Base-by-base conservation (phyloP, 352 stramenopile species). In the Blastocystis sp. region DNA sequence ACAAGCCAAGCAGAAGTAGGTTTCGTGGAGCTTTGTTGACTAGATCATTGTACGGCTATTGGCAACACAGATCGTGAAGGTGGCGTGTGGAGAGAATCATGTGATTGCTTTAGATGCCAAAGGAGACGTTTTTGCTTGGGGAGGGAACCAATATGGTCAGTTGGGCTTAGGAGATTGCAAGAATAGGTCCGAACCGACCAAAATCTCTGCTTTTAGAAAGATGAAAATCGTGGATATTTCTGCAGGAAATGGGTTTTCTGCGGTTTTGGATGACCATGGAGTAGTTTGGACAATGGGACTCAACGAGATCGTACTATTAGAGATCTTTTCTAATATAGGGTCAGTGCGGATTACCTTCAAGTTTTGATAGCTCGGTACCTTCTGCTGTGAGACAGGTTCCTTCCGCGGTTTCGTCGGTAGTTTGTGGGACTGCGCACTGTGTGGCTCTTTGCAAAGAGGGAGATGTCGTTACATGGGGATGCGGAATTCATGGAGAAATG, bases 81-180 rank as follows among this genome's bases (percentile, higher is more conserved):
- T 88, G 39, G 53, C 47, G 9, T 73, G 59, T 45, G 76, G 76
- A 13, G 26, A 16, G 24, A 18, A 55, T 30, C 64, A 88, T 26
- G 26, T 43, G 20, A 24, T 88, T 6, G 76, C 55, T 30, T 43
- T 90, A 41, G 63, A 70, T 30, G 18, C 9, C 43, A 39, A 87
- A 16, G 89, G 89, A 1, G 41, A 39, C 18, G 41, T 91, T 5
- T 91, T 87, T 45, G 34, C 64, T 11, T 91, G 89, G 89, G 89
- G 89, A 20, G 16, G 66, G 20, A 85, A 85, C 69, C 54, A 47
- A 16, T 47, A 65, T 30, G 76, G 39, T 24, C 50, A 79, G 20
- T 47, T 88, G 39, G 53, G 87, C 26, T 30, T 39, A 20, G 56
- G 76, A 13, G 76, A 88, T 39, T 24, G 20, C 3, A 45, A 26